Base-by-base conservation (phyloP, 75 land plant species). In the Selaginella tamariscina region DNA sequence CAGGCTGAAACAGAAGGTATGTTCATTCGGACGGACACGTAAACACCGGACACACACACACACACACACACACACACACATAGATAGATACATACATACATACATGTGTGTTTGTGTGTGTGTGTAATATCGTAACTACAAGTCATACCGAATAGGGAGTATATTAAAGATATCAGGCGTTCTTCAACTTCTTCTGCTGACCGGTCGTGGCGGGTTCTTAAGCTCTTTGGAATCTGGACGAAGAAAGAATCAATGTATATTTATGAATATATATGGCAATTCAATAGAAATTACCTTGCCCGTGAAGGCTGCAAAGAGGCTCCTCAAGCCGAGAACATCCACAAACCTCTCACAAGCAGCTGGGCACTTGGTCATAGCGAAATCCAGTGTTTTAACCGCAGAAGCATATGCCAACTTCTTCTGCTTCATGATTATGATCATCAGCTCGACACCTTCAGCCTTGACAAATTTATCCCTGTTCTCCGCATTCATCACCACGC, bases 351-450 rank as follows among this genome's bases (percentile, higher is more conserved):
- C 99, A 64, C 99, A 90, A 11, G 99, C 99, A 2, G 83, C 86
- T 0, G 99, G 79, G 66, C 82, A 95, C 74, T 84, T 84, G 0
- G 99, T 95, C 86, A 88, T 85, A 5, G 96, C 91, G 74, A 95
- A 95, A 77, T 95, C 96, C 30, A 95, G 78, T 0, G 87, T 88
- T 74, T 90, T 78, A 63, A 90, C 84, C 0, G 99, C 99, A 0
- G 96, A 87, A 0, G 85, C 83, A 73, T 95, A 95, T 22, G 92
- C 91, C 27, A 75, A 71, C 56, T 88, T 87, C 82, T 95, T 95
- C 71, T 95, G 99, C 77, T 95, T 95, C 88, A 95, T 95, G 23
- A 95, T 90, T 62, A 95, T 95, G 24, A 95, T 85, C 99, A 95
- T 95, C 74, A 95, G 72, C 81, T 95, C 99, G 18, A 95, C 99